These are phyloP conservation scores for Alternaria burnsii DNA, from an alignment of 2,329 filamentous ascomycete species.

Conservation along the genomic window DNA sequence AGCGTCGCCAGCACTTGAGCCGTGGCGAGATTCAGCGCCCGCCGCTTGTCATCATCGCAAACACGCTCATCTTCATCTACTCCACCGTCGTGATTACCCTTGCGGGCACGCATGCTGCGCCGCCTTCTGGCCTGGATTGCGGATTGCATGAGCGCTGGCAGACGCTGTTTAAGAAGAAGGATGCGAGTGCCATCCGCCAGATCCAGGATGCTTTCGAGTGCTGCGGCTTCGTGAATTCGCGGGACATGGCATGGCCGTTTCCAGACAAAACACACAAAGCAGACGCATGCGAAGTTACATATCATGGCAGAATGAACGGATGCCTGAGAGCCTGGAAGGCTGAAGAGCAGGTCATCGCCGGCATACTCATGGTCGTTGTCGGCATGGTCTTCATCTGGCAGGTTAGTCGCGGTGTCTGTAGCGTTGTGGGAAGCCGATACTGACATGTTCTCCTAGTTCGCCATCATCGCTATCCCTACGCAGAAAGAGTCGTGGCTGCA, in stretches of 20 bases:
- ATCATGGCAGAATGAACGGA: slow-evolving; percentile 52
- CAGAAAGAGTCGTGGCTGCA: slow-evolving; percentile 45
- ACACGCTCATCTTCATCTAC: slow-evolving; percentile 52
- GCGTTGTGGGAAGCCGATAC: not conserved
- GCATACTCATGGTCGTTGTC: slow-evolving; percentile 63
- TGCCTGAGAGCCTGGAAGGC: slow-evolving; percentile 67
- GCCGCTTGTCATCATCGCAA: slow-evolving; percentile 50
- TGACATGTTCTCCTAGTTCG: slow-evolving; percentile 29
- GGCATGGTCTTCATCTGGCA: slow-evolving; percentile 47
- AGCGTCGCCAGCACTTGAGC: slow-evolving; percentile 36
- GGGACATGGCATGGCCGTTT: slow-evolving; percentile 72
- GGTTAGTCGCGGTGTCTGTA: slow-evolving; percentile 22
- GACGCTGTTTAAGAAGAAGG: slow-evolving; percentile 60
- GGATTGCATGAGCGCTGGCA: slow-evolving; percentile 66
- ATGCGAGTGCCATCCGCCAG: slow-evolving; percentile 60
- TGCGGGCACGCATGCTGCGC: slow-evolving; percentile 54
- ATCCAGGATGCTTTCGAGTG: slow-evolving; percentile 74
- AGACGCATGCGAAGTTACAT: slow-evolving; percentile 58
- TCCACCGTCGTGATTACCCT: slow-evolving; percentile 56
- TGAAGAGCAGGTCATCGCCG: slow-evolving; percentile 63
- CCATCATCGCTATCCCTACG: slow-evolving; percentile 43
- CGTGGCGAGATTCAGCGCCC: slow-evolving; percentile 48
- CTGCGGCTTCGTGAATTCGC: slow-evolving; percentile 68
- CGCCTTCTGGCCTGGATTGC: slow-evolving; percentile 58
- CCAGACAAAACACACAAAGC: slow-evolving; percentile 44